phyloP scores from a whole-genome alignment of 768 basidiomycete genomes.

The Russula ochroleuca region DNA sequence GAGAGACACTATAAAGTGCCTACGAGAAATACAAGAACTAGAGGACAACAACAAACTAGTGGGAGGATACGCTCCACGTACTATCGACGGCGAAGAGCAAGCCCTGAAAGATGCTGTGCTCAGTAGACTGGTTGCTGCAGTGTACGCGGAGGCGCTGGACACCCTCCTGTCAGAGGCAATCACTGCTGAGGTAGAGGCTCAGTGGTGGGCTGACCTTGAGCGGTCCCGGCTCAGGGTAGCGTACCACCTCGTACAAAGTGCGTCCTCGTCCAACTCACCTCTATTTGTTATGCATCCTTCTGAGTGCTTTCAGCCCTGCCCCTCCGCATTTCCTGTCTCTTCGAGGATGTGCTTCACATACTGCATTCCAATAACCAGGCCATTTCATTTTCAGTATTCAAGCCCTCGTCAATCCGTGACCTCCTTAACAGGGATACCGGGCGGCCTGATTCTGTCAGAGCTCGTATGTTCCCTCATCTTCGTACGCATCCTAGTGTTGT shows the following conservation, averaged over 20 bases:
- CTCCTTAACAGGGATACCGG: constrained; percentile 11
- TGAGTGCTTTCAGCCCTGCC: constrained; percentile 20
- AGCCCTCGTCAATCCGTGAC: constrained; percentile 14
- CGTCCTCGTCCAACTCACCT: constrained; percentile 31
- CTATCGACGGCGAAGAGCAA: constrained; percentile 32
- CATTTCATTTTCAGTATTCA: constrained; percentile 19
- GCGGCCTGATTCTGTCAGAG: constrained; percentile 10
- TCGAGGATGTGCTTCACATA: constrained; percentile 27
- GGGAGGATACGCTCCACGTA: constrained; percentile 3
- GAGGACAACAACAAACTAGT: constrained; percentile 5
- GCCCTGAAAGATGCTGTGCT: constrained; percentile 44
- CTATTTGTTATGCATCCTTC: background rate
- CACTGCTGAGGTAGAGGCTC: constrained; percentile 66
- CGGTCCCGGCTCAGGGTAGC: constrained; percentile 52
- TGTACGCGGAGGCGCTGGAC: constrained; percentile 67
- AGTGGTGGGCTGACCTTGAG: constrained; percentile 80
- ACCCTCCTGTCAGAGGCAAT: constrained; percentile 61
- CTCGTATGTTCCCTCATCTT: constrained; percentile 26
- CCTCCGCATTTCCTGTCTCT: constrained; percentile 23
- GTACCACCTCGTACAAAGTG: constrained; percentile 77
- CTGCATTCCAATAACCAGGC: constrained; percentile 7
- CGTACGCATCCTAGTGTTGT: constrained; percentile 28
- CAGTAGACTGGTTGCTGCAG: constrained; percentile 46
- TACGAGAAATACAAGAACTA: constrained; percentile 33
- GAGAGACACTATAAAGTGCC: constrained; percentile 32